phyloP scores from a whole-genome alignment of 2,329 filamentous ascomycete species.

The Fusarium euwallaceae region DNA sequence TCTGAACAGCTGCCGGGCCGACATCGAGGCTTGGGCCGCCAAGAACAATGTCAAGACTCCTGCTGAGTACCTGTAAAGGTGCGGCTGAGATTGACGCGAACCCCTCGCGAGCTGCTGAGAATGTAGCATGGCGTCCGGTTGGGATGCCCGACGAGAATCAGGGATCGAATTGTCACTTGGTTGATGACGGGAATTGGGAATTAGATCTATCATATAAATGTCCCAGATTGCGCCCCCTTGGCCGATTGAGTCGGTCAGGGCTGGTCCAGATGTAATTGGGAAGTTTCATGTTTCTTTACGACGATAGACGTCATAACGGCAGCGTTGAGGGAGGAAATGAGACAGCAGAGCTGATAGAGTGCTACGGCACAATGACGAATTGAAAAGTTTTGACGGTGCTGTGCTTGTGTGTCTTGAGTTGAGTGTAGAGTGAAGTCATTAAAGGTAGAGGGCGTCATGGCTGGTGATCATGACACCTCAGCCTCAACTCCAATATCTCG shows the following conservation, averaged over 20 bases:
- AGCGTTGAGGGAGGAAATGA: conserved; percentile 18
- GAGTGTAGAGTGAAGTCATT: not conserved
- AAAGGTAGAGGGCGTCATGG: not conserved
- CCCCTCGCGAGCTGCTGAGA: not conserved
- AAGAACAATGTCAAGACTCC: conserved; percentile 54
- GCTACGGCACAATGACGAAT: conserved; percentile 34
- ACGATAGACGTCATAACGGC: conserved; percentile 37
- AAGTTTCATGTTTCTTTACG: conserved; percentile 38
- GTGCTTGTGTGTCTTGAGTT: conserved; percentile 3
- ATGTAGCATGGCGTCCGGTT: conserved; percentile 4
- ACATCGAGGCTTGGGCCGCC: conserved; percentile 52
- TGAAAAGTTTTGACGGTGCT: conserved; percentile 26
- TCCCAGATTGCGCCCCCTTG: conserved; percentile 44
- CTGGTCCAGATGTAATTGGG: conserved; percentile 43
- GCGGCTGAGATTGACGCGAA: not conserved
- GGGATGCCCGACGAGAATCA: conserved; percentile 14
- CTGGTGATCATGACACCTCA: not conserved
- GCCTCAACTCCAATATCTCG: not conserved
- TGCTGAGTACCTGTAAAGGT: conserved; percentile 45
- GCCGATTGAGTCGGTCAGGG: conserved; percentile 25
- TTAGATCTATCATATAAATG: conserved; percentile 40
- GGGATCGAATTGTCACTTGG: conserved; percentile 1
- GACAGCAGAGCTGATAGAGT: conserved; percentile 14
- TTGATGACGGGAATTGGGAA: conserved; percentile 9
- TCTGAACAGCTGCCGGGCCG: conserved; percentile 54